Percentiles rank a stretch among this genome's conserved stretches.
Conservation (phyloP, 2,329 filamentous ascomycete species). For the Ilyonectria robusta region DNA sequence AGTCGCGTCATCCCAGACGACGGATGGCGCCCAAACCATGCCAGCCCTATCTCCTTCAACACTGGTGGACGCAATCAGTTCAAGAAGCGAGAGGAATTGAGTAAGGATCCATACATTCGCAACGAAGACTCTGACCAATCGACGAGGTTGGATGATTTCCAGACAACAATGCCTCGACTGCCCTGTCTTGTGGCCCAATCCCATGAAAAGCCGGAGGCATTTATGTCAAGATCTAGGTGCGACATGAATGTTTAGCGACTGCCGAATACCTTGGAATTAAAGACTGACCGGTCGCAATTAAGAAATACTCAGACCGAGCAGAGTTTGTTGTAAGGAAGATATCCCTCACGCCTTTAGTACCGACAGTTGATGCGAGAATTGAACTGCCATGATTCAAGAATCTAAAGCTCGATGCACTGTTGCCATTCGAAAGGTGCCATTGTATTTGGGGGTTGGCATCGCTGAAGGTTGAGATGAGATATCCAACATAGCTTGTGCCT, state of each 20-base stretch:
- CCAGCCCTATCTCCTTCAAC: slow-evolving; percentile 53
- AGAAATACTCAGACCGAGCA: slow-evolving; percentile 47
- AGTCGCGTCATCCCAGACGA: slow-evolving; percentile 52
- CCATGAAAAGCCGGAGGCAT: slow-evolving; percentile 53
- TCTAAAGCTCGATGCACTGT: slow-evolving; percentile 22
- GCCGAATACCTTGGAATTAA: background rate
- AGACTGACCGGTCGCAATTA: slow-evolving; percentile 54
- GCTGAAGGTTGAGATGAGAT: slow-evolving; percentile 28
- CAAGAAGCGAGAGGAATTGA: background rate
- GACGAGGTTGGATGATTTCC: slow-evolving; percentile 54
- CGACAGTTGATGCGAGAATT: slow-evolving; percentile 21
- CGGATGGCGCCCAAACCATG: slow-evolving; percentile 57
- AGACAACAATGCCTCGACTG: slow-evolving; percentile 54
- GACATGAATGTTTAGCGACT: background rate
- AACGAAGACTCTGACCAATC: slow-evolving; percentile 49
- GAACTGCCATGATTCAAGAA: slow-evolving; percentile 22
- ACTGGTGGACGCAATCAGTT: slow-evolving; percentile 36
- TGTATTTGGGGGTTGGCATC: slow-evolving; percentile 27
- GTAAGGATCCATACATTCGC: slow-evolving; percentile 7
- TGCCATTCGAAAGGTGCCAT: slow-evolving; percentile 24
- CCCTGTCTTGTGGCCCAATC: slow-evolving; percentile 53
- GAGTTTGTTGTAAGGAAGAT: slow-evolving; percentile 22
- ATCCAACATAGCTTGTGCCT: slow-evolving; percentile 14
- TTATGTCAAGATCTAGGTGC: slow-evolving; percentile 53
- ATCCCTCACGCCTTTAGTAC: slow-evolving; percentile 23